Conservation (phyloP, 768 basidiomycete species). For the Kwoniella sp. region DNA sequence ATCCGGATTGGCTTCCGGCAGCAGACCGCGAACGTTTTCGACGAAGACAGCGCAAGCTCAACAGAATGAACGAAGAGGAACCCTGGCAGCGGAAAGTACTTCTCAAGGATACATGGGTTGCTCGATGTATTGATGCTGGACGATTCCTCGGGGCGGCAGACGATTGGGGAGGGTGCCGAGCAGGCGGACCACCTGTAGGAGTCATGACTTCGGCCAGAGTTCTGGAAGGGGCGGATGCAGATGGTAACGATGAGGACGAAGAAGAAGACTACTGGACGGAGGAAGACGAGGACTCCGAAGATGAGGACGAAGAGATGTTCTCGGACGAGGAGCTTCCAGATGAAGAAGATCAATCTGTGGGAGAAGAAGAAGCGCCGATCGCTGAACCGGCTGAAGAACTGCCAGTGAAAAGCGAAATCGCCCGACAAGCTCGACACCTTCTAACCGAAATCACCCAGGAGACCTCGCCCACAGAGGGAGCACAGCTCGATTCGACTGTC, state of each 20-base stretch:
- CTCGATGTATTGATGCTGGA: conserved; percentile 29
- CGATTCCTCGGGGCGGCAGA: conserved; percentile 35
- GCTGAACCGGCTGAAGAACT: not conserved
- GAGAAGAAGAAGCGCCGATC: not conserved
- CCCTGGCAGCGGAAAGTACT: conserved; percentile 39
- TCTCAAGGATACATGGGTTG: conserved; percentile 33
- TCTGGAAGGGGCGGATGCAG: no score
- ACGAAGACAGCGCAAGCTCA: not conserved
- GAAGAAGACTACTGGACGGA: not conserved
- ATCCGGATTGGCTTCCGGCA: conserved; percentile 36
- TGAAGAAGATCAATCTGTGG: not conserved
- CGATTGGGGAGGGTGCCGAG: conserved; percentile 40
- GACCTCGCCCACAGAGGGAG: no score
- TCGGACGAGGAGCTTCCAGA: not conserved
- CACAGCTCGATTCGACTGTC: no score
- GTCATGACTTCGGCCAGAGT: conserved; percentile 5
- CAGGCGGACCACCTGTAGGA: conserved; percentile 28
- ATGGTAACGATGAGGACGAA: not conserved
- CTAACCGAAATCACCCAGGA: no score
- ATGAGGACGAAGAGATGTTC: not conserved
- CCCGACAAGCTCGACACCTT: no score
- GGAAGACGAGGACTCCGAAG: not conserved
- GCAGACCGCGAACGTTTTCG: not conserved
- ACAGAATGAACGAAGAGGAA: conserved; percentile 3
- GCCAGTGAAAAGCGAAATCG: not conserved